Percentiles rank a stretch among this genome's conserved stretches.
Conservation (phyloP, 495 filamentous ascomycete species). For the Talaromyces nanjingensis region DNA sequence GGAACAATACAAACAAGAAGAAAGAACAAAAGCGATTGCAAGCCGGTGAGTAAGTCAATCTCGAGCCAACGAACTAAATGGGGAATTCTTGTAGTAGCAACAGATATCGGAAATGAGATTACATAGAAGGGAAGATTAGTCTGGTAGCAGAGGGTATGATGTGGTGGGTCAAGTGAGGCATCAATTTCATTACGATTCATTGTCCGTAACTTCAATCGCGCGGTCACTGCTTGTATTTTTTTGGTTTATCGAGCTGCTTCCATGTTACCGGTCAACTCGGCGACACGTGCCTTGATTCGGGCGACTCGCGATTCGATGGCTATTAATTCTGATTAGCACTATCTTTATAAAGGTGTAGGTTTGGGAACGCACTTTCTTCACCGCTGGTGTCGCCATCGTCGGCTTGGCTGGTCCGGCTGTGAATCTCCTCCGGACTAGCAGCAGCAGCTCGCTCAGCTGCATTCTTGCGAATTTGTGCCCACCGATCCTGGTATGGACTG, state of each 20-base stretch:
- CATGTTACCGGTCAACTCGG: constrained; percentile 83
- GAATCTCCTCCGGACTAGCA: constrained; percentile 50
- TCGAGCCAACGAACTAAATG: not conserved
- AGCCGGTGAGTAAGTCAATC: not conserved
- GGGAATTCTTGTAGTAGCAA: not conserved
- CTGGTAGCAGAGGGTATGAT: not conserved
- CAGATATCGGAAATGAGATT: not conserved
- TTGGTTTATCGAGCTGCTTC: constrained; percentile 34
- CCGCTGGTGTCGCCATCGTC: constrained; percentile 85
- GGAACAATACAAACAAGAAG: constrained; percentile 1
- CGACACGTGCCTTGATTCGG: constrained; percentile 94
- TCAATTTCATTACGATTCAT: constrained; percentile 1
- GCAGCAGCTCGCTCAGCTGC: constrained; percentile 69
- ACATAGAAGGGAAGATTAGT: constrained; percentile 4
- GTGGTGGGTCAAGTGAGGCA: not conserved
- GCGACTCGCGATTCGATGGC: constrained; percentile 94
- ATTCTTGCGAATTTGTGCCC: constrained; percentile 94
- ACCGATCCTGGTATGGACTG: constrained; percentile 55
- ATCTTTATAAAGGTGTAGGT: not conserved
- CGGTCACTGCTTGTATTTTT: not conserved
- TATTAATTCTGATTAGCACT: constrained; percentile 24
- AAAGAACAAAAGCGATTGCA: not conserved
- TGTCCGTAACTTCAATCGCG: not conserved
- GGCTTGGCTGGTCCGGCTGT: constrained; percentile 34
- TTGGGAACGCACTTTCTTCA: constrained; percentile 77